phyloP scores from a whole-genome alignment of 495 filamentous ascomycete species.

The Oleoguttula mirabilis region DNA sequence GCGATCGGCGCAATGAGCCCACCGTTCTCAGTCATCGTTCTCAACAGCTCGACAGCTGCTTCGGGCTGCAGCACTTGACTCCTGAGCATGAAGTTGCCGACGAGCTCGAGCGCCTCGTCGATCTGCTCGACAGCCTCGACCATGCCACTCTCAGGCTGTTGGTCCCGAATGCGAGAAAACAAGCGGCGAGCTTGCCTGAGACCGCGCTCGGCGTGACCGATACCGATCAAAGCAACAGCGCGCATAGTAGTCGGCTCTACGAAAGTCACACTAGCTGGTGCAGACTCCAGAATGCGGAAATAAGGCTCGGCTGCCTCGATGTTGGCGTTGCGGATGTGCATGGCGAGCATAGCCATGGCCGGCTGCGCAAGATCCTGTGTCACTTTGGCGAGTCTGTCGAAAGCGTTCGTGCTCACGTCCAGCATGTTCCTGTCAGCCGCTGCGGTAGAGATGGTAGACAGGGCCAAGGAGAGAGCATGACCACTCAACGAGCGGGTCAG shows the following conservation, averaged over 20 bases:
- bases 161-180: slow-evolving; percentile 64
- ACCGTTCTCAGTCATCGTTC: slow-evolving; percentile 66
- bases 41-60: slow-evolving; percentile 48
- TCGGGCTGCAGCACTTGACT: slow-evolving; percentile 38
- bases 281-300: slow-evolving; percentile 53
- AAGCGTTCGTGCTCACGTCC: slow-evolving; percentile 57
- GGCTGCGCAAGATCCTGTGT: slow-evolving; percentile 44
- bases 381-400: slow-evolving; percentile 33
- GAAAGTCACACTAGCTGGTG: slow-evolving; percentile 35
- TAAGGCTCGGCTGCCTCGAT: slow-evolving; percentile 60
- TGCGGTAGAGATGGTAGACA: slow-evolving; percentile 46
- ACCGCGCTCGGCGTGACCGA: slow-evolving; percentile 64
- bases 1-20: slow-evolving; percentile 49
- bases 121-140: slow-evolving; percentile 58
- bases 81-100: slow-evolving; percentile 45
- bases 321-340: slow-evolving; percentile 69
- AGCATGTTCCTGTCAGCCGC: slow-evolving; percentile 74
- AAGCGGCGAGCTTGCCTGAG: slow-evolving; percentile 65
- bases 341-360: slow-evolving; percentile 73
- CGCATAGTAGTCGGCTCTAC: slow-evolving; percentile 83
- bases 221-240: slow-evolving; percentile 66
- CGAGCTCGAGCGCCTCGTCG: slow-evolving; percentile 74
- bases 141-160: slow-evolving; percentile 30
- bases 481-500: slow-evolving; percentile 37
- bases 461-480: slow-evolving; percentile 39